These are phyloP conservation scores for Lentinula sp. DNA, from an alignment of 768 basidiomycete species.

Conservation along the genomic window DNA sequence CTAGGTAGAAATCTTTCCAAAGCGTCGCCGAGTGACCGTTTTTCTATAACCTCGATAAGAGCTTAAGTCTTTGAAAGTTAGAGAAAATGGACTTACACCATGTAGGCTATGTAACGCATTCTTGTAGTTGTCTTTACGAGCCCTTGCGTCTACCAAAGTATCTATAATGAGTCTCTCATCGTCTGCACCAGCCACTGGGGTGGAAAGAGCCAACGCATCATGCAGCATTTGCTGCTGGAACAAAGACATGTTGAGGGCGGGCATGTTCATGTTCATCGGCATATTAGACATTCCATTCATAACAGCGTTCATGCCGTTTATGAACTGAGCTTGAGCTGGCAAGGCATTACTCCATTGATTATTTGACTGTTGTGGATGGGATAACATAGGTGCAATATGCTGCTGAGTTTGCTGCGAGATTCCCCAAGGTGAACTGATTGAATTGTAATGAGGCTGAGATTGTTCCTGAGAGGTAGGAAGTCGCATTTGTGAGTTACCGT, in stretches of 20 bases:
- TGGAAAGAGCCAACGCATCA: slow-evolving; percentile 46
- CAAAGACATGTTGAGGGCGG: slow-evolving; percentile 32
- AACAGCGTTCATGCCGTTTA: slow-evolving; percentile 11
- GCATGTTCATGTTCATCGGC: slow-evolving; percentile 20
- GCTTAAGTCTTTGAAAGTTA: neutral
- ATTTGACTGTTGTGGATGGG: slow-evolving; percentile 16
- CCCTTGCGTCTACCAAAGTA: slow-evolving; percentile 33
- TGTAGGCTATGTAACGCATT: slow-evolving; percentile 64
- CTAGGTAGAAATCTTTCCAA: slow-evolving; percentile 81
- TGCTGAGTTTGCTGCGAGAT: slow-evolving; percentile 10
- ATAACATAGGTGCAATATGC: slow-evolving; percentile 13
- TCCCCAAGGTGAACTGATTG: neutral
- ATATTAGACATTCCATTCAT: slow-evolving; percentile 12
- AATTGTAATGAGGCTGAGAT: neutral
- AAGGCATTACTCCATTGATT: slow-evolving; percentile 23
- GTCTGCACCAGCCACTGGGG: slow-evolving; percentile 42
- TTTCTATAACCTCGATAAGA: slow-evolving; percentile 24
- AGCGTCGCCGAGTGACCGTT: slow-evolving; percentile 50
- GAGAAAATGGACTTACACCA: slow-evolving; percentile 37
- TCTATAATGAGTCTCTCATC: slow-evolving; percentile 59
- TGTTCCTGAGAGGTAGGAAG: neutral
- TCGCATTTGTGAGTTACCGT: slow-evolving; percentile 6
- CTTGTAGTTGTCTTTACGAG: slow-evolving; percentile 48
- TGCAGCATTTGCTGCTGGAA: slow-evolving; percentile 51
- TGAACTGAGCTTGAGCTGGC: slow-evolving; percentile 18